These are phyloP conservation scores for Trichoderma afroharzianum DNA, from an alignment of 2,329 filamentous ascomycete genomes.

Conservation along the genomic window DNA sequence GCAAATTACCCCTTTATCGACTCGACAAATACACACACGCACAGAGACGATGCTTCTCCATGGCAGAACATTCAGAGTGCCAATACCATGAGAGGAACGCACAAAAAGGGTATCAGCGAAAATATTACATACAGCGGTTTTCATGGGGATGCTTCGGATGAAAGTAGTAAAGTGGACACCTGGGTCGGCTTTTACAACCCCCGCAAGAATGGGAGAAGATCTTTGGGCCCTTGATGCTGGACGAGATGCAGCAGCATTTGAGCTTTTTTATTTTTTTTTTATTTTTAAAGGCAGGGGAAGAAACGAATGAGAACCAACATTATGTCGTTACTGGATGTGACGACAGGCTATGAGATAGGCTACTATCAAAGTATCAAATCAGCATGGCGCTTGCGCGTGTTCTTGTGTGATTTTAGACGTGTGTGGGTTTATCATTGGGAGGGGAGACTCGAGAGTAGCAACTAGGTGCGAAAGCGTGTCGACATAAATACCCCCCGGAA, in stretches of 20 bases:
- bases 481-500: neutral
- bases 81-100: neutral
- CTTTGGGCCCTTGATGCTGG: constrained; percentile 6
- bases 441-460: constrained; percentile 12
- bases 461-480: constrained; percentile 14
- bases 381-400: constrained; percentile 10
- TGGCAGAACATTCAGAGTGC: neutral
- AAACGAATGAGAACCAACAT: neutral
- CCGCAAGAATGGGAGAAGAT: neutral
- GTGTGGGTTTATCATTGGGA: neutral
- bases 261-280: neutral
- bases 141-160: neutral
- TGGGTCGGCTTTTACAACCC: constrained; percentile 19
- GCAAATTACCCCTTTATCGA: neutral
- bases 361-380: neutral
- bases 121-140: neutral
- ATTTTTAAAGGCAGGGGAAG: neutral
- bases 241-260: neutral
- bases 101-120: constrained; percentile 15
- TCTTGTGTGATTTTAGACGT: constrained; percentile 11
- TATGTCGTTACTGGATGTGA: neutral
- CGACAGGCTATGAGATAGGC: neutral
- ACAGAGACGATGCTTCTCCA: neutral
- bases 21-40: neutral
- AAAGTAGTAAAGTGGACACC: constrained; percentile 17